Conservation (phyloP, 2,329 filamentous ascomycete species). For the Fusarium sp. region DNA sequence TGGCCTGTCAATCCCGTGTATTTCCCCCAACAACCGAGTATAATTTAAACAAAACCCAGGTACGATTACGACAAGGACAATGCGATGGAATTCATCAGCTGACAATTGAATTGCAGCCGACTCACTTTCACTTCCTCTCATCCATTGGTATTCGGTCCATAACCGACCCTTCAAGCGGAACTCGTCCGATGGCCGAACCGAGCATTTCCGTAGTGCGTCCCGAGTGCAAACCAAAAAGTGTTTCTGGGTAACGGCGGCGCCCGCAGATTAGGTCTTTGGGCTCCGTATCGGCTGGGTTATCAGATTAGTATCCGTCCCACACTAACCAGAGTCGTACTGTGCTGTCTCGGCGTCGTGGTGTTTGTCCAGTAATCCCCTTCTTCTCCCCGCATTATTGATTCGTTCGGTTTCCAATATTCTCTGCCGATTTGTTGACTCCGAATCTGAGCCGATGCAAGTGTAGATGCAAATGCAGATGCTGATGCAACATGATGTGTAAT, state of each 20-base stretch:
- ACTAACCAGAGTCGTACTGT: no score
- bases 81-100: neutral
- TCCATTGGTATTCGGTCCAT: constrained; percentile 1
- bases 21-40: constrained; percentile 23
- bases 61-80: constrained; percentile 8
- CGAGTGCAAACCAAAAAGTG: neutral
- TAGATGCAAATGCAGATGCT: neutral
- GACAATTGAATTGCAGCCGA: neutral
- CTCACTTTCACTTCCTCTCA: neutral
- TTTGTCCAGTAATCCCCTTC: neutral
- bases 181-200: constrained; percentile 46
- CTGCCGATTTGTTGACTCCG: constrained; percentile 1
- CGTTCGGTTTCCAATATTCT: constrained; percentile 5
- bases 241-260: no score
- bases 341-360: neutral
- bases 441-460: constrained; percentile 29
- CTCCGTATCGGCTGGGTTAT: constrained; percentile 5
- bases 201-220: constrained; percentile 43
- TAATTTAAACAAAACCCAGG: constrained; percentile 4
- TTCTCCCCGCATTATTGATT: constrained; percentile 33
- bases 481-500: constrained; percentile 1
- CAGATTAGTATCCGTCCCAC: constrained; percentile 1
- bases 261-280: no score
- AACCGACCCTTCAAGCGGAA: constrained; percentile 24
- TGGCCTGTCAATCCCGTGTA: constrained; percentile 25